phyloP scores from a whole-genome alignment of 169 alveolate genomes.

The Eimeria brunetti region DNA sequence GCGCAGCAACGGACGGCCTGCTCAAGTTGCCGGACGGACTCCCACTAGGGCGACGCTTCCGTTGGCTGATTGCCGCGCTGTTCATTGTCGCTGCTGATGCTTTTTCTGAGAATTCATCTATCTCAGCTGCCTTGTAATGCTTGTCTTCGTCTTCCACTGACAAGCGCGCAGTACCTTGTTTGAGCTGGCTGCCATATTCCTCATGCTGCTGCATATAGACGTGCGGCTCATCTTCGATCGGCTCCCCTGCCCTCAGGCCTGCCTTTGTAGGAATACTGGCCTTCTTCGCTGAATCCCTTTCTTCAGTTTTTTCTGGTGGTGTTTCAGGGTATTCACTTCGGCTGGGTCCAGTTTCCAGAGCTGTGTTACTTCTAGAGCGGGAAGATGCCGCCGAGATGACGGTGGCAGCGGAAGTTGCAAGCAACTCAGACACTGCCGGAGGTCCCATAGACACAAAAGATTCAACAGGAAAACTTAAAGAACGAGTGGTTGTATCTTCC shows the following conservation, averaged over 20 bases:
- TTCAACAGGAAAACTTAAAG: neutral
- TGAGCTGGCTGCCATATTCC: neutral
- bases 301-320: neutral
- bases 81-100: neutral
- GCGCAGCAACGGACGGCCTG: constrained; percentile 26
- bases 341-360: neutral
- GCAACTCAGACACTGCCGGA: constrained; percentile 14
- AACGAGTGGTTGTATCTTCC: neutral
- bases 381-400: constrained; percentile 15
- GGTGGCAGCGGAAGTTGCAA: constrained; percentile 63
- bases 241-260: constrained; percentile 1
- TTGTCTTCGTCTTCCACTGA: neutral
- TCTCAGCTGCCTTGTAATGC: neutral
- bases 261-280: neutral
- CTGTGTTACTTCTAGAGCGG: neutral
- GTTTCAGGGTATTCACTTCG: neutral
- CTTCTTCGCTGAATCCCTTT: neutral
- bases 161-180: neutral
- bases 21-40: neutral
- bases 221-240: neutral
- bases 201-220: neutral
- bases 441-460: neutral
- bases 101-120: neutral
- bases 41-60: neutral
- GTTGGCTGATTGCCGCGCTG: neutral